phyloP scores from a whole-genome alignment of 306 rosid genomes.

The Quercus ilex region DNA sequence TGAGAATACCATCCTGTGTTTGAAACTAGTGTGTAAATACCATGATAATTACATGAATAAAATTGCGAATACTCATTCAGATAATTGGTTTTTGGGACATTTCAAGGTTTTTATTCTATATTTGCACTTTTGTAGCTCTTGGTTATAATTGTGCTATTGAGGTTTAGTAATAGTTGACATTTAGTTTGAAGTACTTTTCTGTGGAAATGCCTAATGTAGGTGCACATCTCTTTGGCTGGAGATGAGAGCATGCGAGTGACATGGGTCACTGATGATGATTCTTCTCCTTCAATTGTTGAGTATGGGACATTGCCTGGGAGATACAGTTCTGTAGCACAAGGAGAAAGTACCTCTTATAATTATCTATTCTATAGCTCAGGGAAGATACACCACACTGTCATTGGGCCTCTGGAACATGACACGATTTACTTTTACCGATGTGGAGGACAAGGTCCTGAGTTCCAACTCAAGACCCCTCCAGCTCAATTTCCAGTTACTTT shows the following conservation, averaged over 20 bases:
- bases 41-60: neutral
- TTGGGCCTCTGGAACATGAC: conserved; percentile 73
- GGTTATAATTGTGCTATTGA: neutral
- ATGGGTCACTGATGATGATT: conserved; percentile 65
- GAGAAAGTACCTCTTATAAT: conserved; percentile 73
- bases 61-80: neutral
- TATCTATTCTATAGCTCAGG: conserved; percentile 77
- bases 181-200: conserved; percentile 13
- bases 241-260: conserved; percentile 72
- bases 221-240: conserved; percentile 88
- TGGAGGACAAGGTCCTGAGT: conserved; percentile 75
- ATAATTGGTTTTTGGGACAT: neutral
- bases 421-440: conserved; percentile 75
- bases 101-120: neutral
- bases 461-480: conserved; percentile 82
- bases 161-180: neutral
- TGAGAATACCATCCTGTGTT: neutral
- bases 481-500: conserved; percentile 76
- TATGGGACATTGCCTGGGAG: conserved; percentile 67
- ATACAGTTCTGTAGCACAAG: conserved; percentile 55
- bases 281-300: conserved; percentile 70
- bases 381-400: conserved; percentile 80
- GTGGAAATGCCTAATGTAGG: conserved; percentile 45
- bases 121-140: neutral
- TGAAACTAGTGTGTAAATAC: neutral